Percentiles rank a stretch among this genome's conserved stretches.
These are phyloP conservation scores for Starmerella sirachaensis DNA, from an alignment of 805 yeast species.

Conservation along the genomic window DNA sequence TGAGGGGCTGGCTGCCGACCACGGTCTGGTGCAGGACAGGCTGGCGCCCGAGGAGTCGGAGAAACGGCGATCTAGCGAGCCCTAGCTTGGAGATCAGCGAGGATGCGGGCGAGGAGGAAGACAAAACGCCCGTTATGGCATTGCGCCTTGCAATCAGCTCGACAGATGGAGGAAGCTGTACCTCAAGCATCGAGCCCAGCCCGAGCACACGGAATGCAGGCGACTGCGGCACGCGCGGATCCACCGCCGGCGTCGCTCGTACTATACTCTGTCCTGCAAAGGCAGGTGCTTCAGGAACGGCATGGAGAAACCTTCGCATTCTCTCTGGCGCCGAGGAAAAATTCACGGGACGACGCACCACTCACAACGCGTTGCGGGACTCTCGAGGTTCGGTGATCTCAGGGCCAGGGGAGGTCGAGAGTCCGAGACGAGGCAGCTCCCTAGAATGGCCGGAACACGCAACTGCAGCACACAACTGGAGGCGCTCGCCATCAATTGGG, in stretches of 20 bases:
- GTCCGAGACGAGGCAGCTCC: too few species aligned
- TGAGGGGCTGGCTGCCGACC: constrained; percentile 18
- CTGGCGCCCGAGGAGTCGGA: constrained; percentile 19
- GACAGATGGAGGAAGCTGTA: constrained; percentile 48
- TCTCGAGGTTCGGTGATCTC: too few species aligned
- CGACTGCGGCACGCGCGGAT: constrained; percentile 17
- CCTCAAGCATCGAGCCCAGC: constrained; percentile 87
- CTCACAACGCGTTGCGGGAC: too few species aligned
- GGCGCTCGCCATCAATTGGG: too few species aligned
- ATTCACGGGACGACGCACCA: too few species aligned
- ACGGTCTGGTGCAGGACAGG: constrained; percentile 20
- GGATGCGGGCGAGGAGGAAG: constrained; percentile 9
- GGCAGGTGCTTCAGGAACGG: constrained; percentile 20
- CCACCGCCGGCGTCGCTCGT: constrained; percentile 18
- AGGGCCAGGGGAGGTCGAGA: too few species aligned
- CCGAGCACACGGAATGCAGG: constrained; percentile 27
- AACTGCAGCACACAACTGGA: too few species aligned
- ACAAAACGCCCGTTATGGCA: constrained; percentile 19
- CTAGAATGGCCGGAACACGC: too few species aligned
- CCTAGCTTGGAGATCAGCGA: constrained; percentile 14
- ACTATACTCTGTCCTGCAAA: constrained; percentile 17
- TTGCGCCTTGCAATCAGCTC: constrained; percentile 19
- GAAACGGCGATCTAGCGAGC: constrained; percentile 15
- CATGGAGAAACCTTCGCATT: constrained; percentile 18
- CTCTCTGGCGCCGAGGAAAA: too few species aligned